Base-by-base conservation (phyloP, 2,329 filamentous ascomycete genomes). In the Achaetomium macrosporum region DNA sequence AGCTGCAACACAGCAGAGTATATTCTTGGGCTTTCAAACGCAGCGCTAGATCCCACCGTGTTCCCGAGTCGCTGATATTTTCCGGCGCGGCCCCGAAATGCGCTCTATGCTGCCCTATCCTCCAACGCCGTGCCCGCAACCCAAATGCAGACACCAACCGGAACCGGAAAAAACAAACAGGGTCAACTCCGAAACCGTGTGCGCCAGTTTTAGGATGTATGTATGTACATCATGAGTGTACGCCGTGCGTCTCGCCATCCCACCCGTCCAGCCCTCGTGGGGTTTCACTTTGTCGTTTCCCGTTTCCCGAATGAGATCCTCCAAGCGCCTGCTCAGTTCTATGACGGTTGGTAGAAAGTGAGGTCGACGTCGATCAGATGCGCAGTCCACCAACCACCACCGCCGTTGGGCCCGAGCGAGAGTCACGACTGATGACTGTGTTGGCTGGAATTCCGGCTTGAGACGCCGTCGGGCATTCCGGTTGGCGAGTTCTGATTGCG, bases 391-490 rank as follows among this genome's bases (percentile, higher is more conserved):
- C 42, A 29, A 15, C 7, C 17, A 25, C 2, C 11, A 30, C n/a
- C 7, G 19, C 31, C 13, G 13, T 35, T 17, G 31, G 25, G n/a
- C 17, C 8, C 17, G 29, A 8, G 10, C 25, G 25, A 13, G 13
- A 15, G 3, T 51, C 50, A 47, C 7, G 50, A n/a, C 43, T 36
- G 30, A 16, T 56, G 57, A 46, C 53, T 55, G 35, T 63, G 59
- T 13, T 60, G 57, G 48, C 53, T 57, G 3, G 52, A 42, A 15
- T 57, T 57, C 19, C 57, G 55, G 20, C 45, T 25, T 29, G 57
- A 53, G 15, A 64, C 57, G 12, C 64, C 64, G 49, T 67, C 64
- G 20, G 65, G 59, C 50, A 68, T 51, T 2, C 62, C 48, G 15
- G 63, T 57, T 3, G 60, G 49, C 19, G 46, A 30, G 16, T 35